phyloP scores from a whole-genome alignment of 768 basidiomycete species.

The Calvatia gigantea region DNA sequence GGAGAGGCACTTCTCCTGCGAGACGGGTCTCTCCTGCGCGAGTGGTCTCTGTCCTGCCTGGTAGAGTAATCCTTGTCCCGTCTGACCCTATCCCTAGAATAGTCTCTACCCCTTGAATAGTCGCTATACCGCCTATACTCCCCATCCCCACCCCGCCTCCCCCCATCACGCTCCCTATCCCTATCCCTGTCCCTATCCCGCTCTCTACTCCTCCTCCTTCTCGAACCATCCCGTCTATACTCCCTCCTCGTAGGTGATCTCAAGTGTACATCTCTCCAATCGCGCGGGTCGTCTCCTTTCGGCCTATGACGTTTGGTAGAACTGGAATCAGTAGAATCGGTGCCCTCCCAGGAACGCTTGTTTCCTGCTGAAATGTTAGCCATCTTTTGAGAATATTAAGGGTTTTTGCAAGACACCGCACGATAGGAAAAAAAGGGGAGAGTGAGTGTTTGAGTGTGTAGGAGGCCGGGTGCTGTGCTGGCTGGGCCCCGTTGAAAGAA shows the following conservation, averaged over 20 bases:
- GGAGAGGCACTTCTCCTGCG: slow-evolving; percentile 22
- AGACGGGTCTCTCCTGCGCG: slow-evolving; percentile 5
- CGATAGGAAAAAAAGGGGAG: slow-evolving; percentile 13
- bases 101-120: slow-evolving; percentile 28
- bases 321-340: slow-evolving; percentile 34
- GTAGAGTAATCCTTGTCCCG: slow-evolving; percentile 16
- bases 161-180: slow-evolving; percentile 23
- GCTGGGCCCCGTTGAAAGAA: not conserved
- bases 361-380: slow-evolving; percentile 83
- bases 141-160: slow-evolving; percentile 22
- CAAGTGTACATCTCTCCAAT: slow-evolving; percentile 71
- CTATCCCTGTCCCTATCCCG: slow-evolving; percentile 35
- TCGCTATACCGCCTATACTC: no score
- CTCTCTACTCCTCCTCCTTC: slow-evolving; percentile 33
- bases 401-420: slow-evolving; percentile 14
- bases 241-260: slow-evolving; percentile 33
- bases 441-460: slow-evolving; percentile 6
- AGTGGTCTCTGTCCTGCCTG: slow-evolving; percentile 19
- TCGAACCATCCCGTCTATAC: slow-evolving; percentile 16
- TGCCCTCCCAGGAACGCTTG: slow-evolving; percentile 75
- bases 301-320: slow-evolving; percentile 54
- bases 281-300: slow-evolving; percentile 52
- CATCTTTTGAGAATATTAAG: slow-evolving; percentile 43
- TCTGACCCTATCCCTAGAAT: slow-evolving; percentile 14
- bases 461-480: no score